A percentile compares a stretch with the other conserved stretches of the same genome.
Conservation (phyloP, 371 early-diverging fungal genomes). For the Chytridiales sp. region DNA sequence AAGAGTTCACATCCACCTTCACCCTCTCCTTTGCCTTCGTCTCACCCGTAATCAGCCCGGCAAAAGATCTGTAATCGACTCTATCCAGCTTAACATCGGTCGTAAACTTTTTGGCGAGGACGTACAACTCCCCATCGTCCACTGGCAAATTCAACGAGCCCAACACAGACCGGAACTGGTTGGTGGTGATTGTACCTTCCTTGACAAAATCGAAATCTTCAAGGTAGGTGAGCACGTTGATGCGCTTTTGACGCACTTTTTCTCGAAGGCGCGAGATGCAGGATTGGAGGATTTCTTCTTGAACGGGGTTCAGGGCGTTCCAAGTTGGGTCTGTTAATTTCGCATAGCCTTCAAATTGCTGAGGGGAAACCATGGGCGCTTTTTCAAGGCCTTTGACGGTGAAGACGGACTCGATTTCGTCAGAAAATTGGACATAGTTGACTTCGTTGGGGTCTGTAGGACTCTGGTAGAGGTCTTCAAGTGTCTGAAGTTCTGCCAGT, state of each 20-base stretch:
- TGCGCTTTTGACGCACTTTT: slow-evolving; percentile 27
- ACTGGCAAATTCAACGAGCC: slow-evolving; percentile 36
- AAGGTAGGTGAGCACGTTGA: slow-evolving; percentile 39
- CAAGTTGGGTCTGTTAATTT: slow-evolving; percentile 32
- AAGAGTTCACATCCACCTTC: slow-evolving; percentile 3
- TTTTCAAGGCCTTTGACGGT: slow-evolving; percentile 44
- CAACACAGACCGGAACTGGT: slow-evolving; percentile 45
- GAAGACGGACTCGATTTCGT: slow-evolving; percentile 51
- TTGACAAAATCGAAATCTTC: slow-evolving; percentile 50
- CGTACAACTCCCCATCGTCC: slow-evolving; percentile 38
- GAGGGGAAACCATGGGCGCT: slow-evolving; percentile 38
- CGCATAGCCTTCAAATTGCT: slow-evolving; percentile 31
- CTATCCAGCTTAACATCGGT: slow-evolving; percentile 31
- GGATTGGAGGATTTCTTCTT: slow-evolving; percentile 25
- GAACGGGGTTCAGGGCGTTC: slow-evolving; percentile 21
- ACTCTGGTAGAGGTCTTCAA: slow-evolving; percentile 30
- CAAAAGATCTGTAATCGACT: slow-evolving; percentile 34
- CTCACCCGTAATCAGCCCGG: slow-evolving; percentile 6
- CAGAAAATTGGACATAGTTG: slow-evolving; percentile 42
- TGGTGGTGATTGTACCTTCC: slow-evolving; percentile 53
- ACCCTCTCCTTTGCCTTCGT: background rate
- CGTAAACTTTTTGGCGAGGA: slow-evolving; percentile 38
- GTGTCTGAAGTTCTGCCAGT: slow-evolving; percentile 36
- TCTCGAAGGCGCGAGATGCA: slow-evolving; percentile 30
- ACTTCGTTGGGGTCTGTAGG: slow-evolving; percentile 29